These are phyloP conservation scores for Vaccinium vitisidaea DNA, from an alignment of 148 eudicot species.

Conservation along the genomic window DNA sequence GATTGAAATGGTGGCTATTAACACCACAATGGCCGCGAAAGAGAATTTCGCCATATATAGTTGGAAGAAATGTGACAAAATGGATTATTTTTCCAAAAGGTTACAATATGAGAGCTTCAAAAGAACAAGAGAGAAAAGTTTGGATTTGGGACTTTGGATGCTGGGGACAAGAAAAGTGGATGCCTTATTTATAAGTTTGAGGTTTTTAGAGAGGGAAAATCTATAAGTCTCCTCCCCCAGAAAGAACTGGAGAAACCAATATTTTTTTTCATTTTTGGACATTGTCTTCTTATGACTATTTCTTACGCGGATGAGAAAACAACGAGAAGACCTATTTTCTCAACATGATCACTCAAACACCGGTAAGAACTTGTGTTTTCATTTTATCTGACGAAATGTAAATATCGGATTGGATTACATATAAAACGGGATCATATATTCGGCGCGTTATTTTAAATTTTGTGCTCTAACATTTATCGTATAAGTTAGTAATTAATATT, in stretches of 20 bases:
- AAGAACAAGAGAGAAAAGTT: no score
- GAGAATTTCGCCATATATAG: constrained; percentile 9
- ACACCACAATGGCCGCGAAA: constrained; percentile 5
- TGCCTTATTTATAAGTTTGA: constrained; percentile 11
- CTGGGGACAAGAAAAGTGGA: neutral
- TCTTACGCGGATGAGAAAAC: neutral
- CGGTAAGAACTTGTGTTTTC: no score
- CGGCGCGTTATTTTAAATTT: no score
- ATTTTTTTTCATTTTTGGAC: neutral
- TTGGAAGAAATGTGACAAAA: neutral
- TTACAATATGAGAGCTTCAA: neutral
- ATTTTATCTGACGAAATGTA: no score
- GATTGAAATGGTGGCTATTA: constrained; percentile 12
- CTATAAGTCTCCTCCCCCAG: neutral
- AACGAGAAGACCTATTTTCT: no score
- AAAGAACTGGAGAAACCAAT: neutral
- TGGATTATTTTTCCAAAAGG: neutral
- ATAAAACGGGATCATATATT: no score
- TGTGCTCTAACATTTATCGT: no score
- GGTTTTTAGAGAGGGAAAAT: no score
- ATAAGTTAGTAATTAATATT: no score
- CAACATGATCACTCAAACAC: no score
- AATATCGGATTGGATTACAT: no score
- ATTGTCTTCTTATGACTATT: neutral
- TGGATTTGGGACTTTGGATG: neutral